phyloP scores from a whole-genome alignment of 768 basidiomycete genomes.

The Boletellus ananas region DNA sequence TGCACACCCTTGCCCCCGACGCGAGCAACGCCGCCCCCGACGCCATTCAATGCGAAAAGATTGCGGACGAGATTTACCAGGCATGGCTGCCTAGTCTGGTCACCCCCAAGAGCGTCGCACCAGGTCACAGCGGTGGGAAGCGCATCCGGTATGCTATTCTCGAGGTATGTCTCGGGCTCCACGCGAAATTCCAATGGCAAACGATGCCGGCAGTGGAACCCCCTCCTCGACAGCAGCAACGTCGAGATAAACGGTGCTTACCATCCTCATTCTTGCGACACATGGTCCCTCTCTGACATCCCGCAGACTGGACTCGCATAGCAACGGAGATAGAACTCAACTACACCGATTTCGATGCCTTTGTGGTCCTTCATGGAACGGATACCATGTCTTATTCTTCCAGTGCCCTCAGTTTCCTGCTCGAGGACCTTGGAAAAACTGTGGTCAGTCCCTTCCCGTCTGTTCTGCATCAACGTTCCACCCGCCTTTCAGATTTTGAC shows the following conservation, averaged over 20 bases:
- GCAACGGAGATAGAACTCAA: constrained; percentile 93
- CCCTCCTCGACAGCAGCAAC: constrained; percentile 85
- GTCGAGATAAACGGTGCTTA: constrained; percentile 71
- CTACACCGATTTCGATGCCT: constrained; percentile 81
- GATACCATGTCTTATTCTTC: constrained; percentile 91
- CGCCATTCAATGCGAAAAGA: constrained; percentile 38
- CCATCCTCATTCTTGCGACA: not conserved
- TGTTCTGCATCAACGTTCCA: not conserved
- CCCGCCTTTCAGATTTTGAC: constrained; percentile 68
- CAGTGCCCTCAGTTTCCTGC: constrained; percentile 83
- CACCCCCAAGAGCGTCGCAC: constrained; percentile 66
- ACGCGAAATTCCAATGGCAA: not conserved
- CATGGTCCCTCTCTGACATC: constrained; percentile 5
- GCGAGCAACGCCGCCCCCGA: constrained; percentile 23
- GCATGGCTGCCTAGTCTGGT: constrained; percentile 71
- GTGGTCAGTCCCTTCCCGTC: constrained; percentile 49
- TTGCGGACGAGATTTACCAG: constrained; percentile 67
- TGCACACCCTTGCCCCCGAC: constrained; percentile 35
- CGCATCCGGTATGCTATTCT: constrained; percentile 82
- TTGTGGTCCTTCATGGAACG: constrained; percentile 86
- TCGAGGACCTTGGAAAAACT: constrained; percentile 91
- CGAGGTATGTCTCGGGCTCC: constrained; percentile 50
- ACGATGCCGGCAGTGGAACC: constrained; percentile 61
- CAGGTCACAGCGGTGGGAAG: constrained; percentile 58
- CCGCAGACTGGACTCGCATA: constrained; percentile 82